Evolutionary conservation across 116 monocot species (phyloP).

Genomic region (Cymodocea nodosa): DNA sequence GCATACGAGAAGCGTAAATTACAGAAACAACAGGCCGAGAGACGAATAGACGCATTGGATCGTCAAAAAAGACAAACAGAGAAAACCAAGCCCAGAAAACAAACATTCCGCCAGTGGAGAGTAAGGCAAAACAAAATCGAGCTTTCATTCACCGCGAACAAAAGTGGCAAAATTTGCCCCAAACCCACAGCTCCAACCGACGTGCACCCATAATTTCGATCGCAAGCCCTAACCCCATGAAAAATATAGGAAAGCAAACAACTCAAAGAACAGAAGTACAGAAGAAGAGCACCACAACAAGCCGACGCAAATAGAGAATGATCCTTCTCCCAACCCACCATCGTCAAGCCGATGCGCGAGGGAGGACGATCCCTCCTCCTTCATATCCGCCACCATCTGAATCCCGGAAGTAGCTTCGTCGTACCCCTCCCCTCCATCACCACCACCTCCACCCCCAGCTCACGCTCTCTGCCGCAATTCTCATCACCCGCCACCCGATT

Average conservation of each 20-base stretch:
- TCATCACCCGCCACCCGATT: not conserved
- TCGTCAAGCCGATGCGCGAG: conserved; percentile 3
- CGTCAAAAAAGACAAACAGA: not conserved
- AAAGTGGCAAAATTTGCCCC: not conserved
- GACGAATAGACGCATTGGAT: not conserved
- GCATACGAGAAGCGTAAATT: not conserved
- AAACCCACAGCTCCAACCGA: too few relatives aligned
- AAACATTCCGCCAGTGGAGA: not conserved
- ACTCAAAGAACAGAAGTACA: not conserved
- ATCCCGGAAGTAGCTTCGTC: too few relatives aligned
- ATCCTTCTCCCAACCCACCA: not conserved
- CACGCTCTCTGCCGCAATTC: not conserved
- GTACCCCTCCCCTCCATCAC: not conserved
- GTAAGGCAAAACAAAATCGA: too few relatives aligned
- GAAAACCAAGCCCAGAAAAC: not conserved
- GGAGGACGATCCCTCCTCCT: conserved; percentile 3
- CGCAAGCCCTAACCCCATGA: too few relatives aligned
- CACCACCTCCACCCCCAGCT: not conserved
- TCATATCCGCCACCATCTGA: too few relatives aligned
- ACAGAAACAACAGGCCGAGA: conserved; percentile 1
- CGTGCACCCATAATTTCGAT: too few relatives aligned
- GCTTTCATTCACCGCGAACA: not conserved
- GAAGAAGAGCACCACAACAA: not conserved
- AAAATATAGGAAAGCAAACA: too few relatives aligned
- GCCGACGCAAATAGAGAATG: not conserved